These are phyloP conservation scores for Candida jianshihensis DNA, from an alignment of 805 yeast species.

Conservation along the genomic window DNA sequence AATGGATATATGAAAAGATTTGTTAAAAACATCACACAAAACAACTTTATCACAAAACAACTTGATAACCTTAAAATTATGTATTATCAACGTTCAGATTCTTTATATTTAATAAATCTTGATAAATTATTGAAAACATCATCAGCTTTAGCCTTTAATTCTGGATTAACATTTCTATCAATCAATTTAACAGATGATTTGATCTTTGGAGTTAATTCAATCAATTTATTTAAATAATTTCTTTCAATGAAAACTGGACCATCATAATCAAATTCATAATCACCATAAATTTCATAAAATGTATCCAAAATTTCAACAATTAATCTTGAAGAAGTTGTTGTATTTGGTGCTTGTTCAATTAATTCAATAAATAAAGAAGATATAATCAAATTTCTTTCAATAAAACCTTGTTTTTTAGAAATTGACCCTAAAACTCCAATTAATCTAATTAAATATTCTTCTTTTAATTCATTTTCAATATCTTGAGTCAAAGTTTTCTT, in stretches of 20 bases:
- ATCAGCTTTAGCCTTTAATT: slow-evolving; percentile 54
- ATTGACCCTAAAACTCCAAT: slow-evolving; percentile 48
- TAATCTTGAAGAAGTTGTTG: slow-evolving; percentile 29
- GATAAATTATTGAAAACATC: slow-evolving; percentile 62
- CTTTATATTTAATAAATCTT: slow-evolving; percentile 75
- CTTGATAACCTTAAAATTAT: neutral
- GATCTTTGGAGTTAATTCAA: slow-evolving; percentile 37
- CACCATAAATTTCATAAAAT: slow-evolving; percentile 76
- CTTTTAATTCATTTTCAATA: slow-evolving; percentile 20
- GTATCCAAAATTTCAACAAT: slow-evolving; percentile 56
- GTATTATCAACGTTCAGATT: slow-evolving; percentile 27
- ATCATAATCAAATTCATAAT: slow-evolving; percentile 61
- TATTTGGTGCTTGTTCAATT: slow-evolving; percentile 19
- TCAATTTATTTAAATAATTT: slow-evolving; percentile 37
- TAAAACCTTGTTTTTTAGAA: slow-evolving; percentile 39
- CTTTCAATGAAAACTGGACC: slow-evolving; percentile 54
- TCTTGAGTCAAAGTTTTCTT: slow-evolving; percentile 7
- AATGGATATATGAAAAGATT: no score
- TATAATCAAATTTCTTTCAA: slow-evolving; percentile 37
- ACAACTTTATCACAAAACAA: no score
- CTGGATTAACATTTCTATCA: slow-evolving; percentile 55
- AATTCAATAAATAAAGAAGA: slow-evolving; percentile 37
- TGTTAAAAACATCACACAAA: slow-evolving; percentile 52
- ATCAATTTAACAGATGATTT: slow-evolving; percentile 51
- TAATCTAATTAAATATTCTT: slow-evolving; percentile 35